Conservation (phyloP, 2,329 filamentous ascomycete genomes). For the Exophiala calicioides region DNA sequence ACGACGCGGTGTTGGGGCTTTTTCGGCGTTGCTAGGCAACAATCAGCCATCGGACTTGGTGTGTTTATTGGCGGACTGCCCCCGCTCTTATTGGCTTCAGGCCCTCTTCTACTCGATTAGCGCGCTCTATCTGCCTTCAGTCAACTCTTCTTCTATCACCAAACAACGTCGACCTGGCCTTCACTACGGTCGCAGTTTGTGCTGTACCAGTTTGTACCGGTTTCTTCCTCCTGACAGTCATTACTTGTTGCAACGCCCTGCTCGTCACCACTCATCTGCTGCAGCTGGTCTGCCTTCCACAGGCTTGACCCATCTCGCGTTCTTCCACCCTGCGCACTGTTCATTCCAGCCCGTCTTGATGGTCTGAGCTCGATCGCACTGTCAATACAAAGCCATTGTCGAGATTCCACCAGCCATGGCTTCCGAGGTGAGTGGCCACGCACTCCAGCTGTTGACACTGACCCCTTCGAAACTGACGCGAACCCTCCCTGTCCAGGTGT, state of each 20-base stretch:
- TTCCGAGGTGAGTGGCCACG: slow-evolving; percentile 26
- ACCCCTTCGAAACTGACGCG: background rate
- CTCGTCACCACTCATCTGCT: slow-evolving; percentile 10
- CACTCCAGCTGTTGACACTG: slow-evolving; percentile 16
- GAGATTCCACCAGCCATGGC: slow-evolving; percentile 23
- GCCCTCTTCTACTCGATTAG: too few species aligned
- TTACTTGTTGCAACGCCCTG: slow-evolving; percentile 9
- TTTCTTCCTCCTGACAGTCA: slow-evolving; percentile 13
- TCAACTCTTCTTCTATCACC: slow-evolving; percentile 10
- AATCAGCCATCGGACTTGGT: too few species aligned
- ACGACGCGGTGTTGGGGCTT: too few species aligned
- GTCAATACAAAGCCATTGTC: slow-evolving; percentile 30
- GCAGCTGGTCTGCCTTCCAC: slow-evolving; percentile 30
- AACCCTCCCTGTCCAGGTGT: slow-evolving; percentile 29
- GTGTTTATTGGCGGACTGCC: too few species aligned
- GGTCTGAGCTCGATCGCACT: slow-evolving; percentile 27
- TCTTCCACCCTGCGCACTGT: slow-evolving; percentile 20
- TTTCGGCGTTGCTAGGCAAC: too few species aligned
- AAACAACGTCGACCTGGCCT: slow-evolving; percentile 9
- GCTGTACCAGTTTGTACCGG: background rate
- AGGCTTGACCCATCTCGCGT: slow-evolving; percentile 15
- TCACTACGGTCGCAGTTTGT: slow-evolving; percentile 16
- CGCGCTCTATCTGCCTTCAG: background rate
- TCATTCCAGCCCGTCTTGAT: slow-evolving; percentile 21
- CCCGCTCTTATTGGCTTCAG: too few species aligned